Conservation (phyloP, 495 filamentous ascomycete species). For the Annulohypoxylon stygium region DNA sequence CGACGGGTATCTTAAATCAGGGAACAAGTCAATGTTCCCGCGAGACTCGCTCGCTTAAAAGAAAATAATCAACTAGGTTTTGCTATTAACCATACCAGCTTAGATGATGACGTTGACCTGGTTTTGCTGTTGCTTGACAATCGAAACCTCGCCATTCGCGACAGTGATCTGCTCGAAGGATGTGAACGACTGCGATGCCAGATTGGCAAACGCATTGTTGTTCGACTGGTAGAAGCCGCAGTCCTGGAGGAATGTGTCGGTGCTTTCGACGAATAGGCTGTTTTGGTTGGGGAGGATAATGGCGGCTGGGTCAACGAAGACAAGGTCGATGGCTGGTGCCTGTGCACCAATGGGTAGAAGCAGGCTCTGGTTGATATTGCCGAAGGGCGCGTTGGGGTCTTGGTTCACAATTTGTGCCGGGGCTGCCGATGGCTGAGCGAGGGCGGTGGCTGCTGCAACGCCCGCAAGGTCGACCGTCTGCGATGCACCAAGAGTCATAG, state of each 20-base stretch:
- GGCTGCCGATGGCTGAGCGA: constrained; percentile 31
- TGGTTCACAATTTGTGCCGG: constrained; percentile 34
- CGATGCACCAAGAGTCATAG: constrained; percentile 52
- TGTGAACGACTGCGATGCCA: constrained; percentile 32
- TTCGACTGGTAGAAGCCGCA: constrained; percentile 48
- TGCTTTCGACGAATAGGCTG: constrained; percentile 51
- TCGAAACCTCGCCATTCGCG: constrained; percentile 28
- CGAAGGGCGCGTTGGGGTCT: constrained; percentile 44
- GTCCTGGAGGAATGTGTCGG: constrained; percentile 49
- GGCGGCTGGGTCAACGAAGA: constrained; percentile 53
- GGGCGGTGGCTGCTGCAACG: constrained; percentile 31
- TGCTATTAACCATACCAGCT: neutral
- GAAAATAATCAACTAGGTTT: neutral
- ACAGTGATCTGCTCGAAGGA: constrained; percentile 39
- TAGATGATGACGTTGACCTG: constrained; percentile 27
- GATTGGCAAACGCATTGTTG: constrained; percentile 41
- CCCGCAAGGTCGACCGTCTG: constrained; percentile 42
- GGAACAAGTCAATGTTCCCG: neutral
- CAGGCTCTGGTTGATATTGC: constrained; percentile 48
- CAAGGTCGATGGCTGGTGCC: constrained; percentile 47
- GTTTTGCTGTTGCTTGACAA: constrained; percentile 37
- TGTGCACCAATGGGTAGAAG: constrained; percentile 49
- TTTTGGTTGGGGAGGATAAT: constrained; percentile 51
- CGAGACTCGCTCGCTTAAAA: constrained; percentile 19
- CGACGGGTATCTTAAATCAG: constrained; percentile 39